Percentiles rank a stretch among this genome's conserved stretches.
Evolutionary conservation across 495 filamentous ascomycete species (phyloP).

Genomic region (Parathielavia hyrcaniae): DNA sequence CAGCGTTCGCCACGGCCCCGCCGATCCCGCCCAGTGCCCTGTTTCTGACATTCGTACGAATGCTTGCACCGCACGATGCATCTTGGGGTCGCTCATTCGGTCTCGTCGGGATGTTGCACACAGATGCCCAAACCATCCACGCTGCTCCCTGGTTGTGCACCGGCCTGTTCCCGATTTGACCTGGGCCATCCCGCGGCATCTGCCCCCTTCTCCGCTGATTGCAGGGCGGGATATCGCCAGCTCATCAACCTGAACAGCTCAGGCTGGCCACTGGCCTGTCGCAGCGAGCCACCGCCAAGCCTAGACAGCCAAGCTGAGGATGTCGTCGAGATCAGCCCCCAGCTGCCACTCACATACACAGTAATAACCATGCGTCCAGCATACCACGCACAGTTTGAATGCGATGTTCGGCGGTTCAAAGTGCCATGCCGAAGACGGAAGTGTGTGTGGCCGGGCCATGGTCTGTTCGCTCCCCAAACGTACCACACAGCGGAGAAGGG

Average conservation of each 20-base stretch:
- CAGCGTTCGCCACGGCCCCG: too few species aligned
- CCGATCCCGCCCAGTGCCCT: too few species aligned
- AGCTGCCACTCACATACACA: neutral
- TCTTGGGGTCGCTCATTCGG: too few species aligned
- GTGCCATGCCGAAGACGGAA: neutral
- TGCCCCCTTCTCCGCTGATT: neutral
- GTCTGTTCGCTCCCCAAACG: neutral
- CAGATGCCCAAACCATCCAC: constrained; percentile 1
- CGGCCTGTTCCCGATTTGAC: neutral
- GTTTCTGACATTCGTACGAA: too few species aligned
- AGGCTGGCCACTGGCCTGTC: neutral
- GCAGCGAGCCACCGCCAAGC: constrained; percentile 6
- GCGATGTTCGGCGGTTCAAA: neutral
- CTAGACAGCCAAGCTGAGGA: neutral
- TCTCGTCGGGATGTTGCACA: neutral
- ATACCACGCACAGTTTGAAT: too few species aligned
- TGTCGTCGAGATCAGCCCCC: neutral
- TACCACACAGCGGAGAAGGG: neutral
- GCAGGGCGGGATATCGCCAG: neutral
- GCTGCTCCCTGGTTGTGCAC: neutral
- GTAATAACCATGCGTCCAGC: neutral
- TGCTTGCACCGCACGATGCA: too few species aligned
- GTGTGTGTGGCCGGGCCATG: neutral
- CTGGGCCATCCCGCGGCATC: constrained; percentile 8
- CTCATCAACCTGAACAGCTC: too few species aligned